These are phyloP conservation scores for Deinandra increscens DNA, from an alignment of 129 eudicot species.

Conservation along the genomic window DNA sequence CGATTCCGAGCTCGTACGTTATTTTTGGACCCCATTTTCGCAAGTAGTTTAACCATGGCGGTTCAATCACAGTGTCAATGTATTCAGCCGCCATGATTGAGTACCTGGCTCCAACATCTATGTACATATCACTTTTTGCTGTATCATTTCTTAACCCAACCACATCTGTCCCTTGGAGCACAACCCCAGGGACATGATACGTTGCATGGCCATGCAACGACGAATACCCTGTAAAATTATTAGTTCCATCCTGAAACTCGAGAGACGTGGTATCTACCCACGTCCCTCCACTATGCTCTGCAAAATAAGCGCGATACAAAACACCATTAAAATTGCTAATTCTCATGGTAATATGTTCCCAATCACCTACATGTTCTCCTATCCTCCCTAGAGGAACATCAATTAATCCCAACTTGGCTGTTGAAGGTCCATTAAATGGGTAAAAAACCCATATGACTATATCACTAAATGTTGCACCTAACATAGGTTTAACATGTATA, in stretches of 20 bases:
- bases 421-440: slow-evolving; percentile 49
- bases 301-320: slow-evolving; percentile 42
- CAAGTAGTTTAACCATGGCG: slow-evolving; percentile 44
- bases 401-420: slow-evolving; percentile 41
- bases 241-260: slow-evolving; percentile 28
- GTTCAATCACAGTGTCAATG: slow-evolving; percentile 25
- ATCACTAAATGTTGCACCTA: slow-evolving; percentile 52
- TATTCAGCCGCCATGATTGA: slow-evolving; percentile 33
- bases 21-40: slow-evolving; percentile 50
- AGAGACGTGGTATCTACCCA: slow-evolving; percentile 42
- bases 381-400: slow-evolving; percentile 42
- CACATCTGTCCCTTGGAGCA: slow-evolving; percentile 35
- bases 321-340: slow-evolving; percentile 45
- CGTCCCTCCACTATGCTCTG: slow-evolving; percentile 48
- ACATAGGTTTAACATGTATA: slow-evolving; percentile 47
- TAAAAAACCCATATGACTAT: slow-evolving; percentile 42
- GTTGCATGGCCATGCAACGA: slow-evolving; percentile 46
- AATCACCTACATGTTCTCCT: slow-evolving; percentile 56
- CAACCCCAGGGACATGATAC: slow-evolving; percentile 36
- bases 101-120: slow-evolving; percentile 32
- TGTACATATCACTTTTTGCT: slow-evolving; percentile 28
- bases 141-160: slow-evolving; percentile 49
- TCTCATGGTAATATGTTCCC: slow-evolving; percentile 48
- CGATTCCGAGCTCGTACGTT: slow-evolving; percentile 30
- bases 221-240: slow-evolving; percentile 36